Base-by-base conservation (phyloP, 2,329 filamentous ascomycete genomes). In the Talaromyces sp. region DNA sequence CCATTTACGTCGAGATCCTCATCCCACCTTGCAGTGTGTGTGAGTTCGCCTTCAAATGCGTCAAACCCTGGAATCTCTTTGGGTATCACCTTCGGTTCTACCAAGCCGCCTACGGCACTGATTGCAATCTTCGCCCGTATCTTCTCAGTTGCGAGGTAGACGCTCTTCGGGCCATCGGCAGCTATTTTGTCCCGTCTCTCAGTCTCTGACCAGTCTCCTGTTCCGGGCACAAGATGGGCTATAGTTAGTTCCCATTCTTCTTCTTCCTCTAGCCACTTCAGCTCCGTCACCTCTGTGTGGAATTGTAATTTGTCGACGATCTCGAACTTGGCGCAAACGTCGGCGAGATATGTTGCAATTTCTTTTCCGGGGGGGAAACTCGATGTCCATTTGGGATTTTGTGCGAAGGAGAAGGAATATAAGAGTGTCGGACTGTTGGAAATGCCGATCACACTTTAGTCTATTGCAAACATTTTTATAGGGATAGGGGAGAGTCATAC, bases 11-110 rank as follows among this genome's bases (percentile, higher is more conserved):
- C 78, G 37, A 82, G 70, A 5, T 73, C 72, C n/a, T 78, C 70
- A 46, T 81, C 75, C 82, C 82, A 84, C 54, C 80, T 70, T 5
- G 82, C 81, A 0, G 82, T 82, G 62, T 85, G 82, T 60, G 84
- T 81, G 45, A 83, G 73, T n/a, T 77, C 68, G 5, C 82, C 82
- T 60, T 80, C 70, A 64, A 84, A 85, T 2, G 68, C 70, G 9
- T 84, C 80, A 39, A 77, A 75, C 0, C 82, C 82, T 9, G 77
- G 76, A 22, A 84, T 75, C 17, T 76, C 71, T 10, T 78, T 70
- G 2, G 81, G 80, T 73, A 76, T 80, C 17, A 70, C 69, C 36
- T 75, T 78, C 1, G 82, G 83, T 58, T 84, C 80, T 0, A 84
- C 80, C 5, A 85, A 69, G 1, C 78, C 80, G 11, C 83, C 83